Evolutionary conservation across 805 yeast species (phyloP).

Genomic region (Zygosaccharomyces pseudorouxii): DNA sequence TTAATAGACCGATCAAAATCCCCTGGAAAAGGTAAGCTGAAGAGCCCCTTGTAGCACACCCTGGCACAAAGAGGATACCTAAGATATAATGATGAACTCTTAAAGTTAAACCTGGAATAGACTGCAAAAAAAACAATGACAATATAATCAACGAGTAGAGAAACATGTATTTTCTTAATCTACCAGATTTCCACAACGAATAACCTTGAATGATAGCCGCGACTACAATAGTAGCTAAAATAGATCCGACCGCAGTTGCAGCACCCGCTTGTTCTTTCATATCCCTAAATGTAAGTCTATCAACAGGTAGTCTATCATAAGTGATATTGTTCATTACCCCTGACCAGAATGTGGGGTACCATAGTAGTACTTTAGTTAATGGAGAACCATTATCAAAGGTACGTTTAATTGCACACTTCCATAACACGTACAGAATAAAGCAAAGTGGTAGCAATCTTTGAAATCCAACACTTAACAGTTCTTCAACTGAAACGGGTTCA

Average conservation of each 20-base stretch:
- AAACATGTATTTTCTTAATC: conserved; percentile 53
- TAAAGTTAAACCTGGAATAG: conserved; percentile 62
- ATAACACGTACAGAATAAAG: conserved; percentile 65
- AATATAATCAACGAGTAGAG: conserved; percentile 47
- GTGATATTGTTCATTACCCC: conserved; percentile 84
- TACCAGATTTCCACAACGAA: conserved; percentile 73
- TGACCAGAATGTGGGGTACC: conserved; percentile 82
- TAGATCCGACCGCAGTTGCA: conserved; percentile 51
- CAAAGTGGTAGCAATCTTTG: conserved; percentile 71
- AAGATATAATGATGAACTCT: conserved; percentile 80
- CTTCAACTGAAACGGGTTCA: conserved; percentile 48
- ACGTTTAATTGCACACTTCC: conserved; percentile 51
- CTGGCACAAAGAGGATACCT: conserved; percentile 75
- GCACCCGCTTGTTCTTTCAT: conserved; percentile 76
- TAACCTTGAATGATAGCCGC: conserved; percentile 72
- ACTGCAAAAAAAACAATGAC: conserved; percentile 43
- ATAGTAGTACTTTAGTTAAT: conserved; percentile 38
- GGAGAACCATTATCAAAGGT: conserved; percentile 46
- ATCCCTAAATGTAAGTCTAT: conserved; percentile 70
- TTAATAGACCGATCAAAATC: conserved; percentile 67
- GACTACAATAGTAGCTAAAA: conserved; percentile 43
- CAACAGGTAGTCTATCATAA: conserved; percentile 84
- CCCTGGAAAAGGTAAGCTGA: conserved; percentile 80
- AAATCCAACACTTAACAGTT: conserved; percentile 63
- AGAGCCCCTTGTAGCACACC: conserved; percentile 69